Conservation (phyloP, 306 rosid genomes). For the Vicia faba region DNA sequence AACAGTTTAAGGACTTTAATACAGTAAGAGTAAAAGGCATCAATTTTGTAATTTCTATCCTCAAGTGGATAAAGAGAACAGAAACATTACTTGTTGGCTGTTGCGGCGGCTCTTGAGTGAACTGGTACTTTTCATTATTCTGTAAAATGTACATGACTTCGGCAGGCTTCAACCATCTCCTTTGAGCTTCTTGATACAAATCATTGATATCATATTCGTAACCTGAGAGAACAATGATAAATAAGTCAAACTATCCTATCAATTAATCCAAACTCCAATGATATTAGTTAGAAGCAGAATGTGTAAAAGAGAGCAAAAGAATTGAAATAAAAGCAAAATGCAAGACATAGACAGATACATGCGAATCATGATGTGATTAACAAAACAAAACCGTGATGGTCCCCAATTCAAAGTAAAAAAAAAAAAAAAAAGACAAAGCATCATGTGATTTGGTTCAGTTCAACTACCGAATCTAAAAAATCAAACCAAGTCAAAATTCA, state of each 20-base stretch:
- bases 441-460: conserved; percentile 18
- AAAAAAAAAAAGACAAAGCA: conserved; percentile 10
- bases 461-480: conserved; percentile 19
- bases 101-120: conserved; percentile 68
- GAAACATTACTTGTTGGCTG: conserved; percentile 66
- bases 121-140: conserved; percentile 77
- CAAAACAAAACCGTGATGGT: conserved; percentile 35
- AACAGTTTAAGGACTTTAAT: not conserved
- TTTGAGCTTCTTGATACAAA: conserved; percentile 74
- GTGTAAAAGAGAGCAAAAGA: not conserved
- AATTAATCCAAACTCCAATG: too few species aligned
- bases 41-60: conserved; percentile 14
- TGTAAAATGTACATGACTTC: conserved; percentile 86
- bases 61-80: conserved; percentile 29
- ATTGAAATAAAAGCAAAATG: conserved; percentile 19
- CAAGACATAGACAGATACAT: not conserved
- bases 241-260: conserved; percentile 19
- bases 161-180: conserved; percentile 94
- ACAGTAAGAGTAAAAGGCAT: not conserved
- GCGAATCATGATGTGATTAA: conserved; percentile 5
- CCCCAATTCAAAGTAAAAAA: conserved; percentile 29
- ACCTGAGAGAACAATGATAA: conserved; percentile 43
- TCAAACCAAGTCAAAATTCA: conserved; percentile 36
- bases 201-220: conserved; percentile 55
- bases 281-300: not conserved